These are phyloP conservation scores for Candida palmyrensis DNA, from an alignment of 805 yeast species.

Conservation along the genomic window DNA sequence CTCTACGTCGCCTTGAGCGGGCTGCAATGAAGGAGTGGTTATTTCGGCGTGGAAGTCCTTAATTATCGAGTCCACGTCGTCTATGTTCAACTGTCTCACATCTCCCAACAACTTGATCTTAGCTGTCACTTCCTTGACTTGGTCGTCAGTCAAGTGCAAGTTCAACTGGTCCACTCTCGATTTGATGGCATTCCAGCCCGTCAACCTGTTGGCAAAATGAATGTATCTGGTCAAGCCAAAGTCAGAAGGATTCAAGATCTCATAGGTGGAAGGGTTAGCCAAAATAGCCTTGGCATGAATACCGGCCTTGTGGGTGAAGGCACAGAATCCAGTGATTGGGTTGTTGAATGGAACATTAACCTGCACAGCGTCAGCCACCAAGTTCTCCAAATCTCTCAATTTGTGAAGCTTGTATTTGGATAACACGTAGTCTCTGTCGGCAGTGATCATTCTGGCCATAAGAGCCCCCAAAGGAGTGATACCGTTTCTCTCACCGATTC, in stretches of 20 bases:
- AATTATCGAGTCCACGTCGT: slow-evolving; percentile 57
- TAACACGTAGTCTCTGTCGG: slow-evolving; percentile 54
- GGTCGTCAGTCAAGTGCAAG: slow-evolving; percentile 50
- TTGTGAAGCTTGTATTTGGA: slow-evolving; percentile 53
- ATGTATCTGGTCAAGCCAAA: slow-evolving; percentile 59
- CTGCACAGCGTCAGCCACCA: slow-evolving; percentile 55
- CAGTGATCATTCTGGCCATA: slow-evolving; percentile 61
- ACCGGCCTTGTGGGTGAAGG: slow-evolving; percentile 62
- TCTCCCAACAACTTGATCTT: slow-evolving; percentile 56
- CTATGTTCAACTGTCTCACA: slow-evolving; percentile 54
- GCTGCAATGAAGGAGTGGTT: slow-evolving; percentile 24
- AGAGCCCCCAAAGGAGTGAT: slow-evolving; percentile 58
- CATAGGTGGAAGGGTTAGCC: slow-evolving; percentile 61
- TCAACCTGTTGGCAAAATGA: slow-evolving; percentile 56
- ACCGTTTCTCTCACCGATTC: slow-evolving; percentile 63
- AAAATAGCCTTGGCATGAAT: slow-evolving; percentile 59
- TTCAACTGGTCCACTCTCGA: slow-evolving; percentile 58
- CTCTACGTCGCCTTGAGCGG: slow-evolving; percentile 19
- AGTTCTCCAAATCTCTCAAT: slow-evolving; percentile 52
- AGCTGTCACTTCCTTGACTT: slow-evolving; percentile 50
- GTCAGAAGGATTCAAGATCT: slow-evolving; percentile 52
- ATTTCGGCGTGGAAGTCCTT: slow-evolving; percentile 48
- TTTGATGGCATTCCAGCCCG: slow-evolving; percentile 63
- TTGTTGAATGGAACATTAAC: slow-evolving; percentile 58
- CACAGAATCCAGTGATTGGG: slow-evolving; percentile 62